Percentiles rank a stretch among this genome's conserved stretches.
These are phyloP conservation scores for Blastobotrys terrestris DNA, from an alignment of 805 yeast species.

Conservation along the genomic window DNA sequence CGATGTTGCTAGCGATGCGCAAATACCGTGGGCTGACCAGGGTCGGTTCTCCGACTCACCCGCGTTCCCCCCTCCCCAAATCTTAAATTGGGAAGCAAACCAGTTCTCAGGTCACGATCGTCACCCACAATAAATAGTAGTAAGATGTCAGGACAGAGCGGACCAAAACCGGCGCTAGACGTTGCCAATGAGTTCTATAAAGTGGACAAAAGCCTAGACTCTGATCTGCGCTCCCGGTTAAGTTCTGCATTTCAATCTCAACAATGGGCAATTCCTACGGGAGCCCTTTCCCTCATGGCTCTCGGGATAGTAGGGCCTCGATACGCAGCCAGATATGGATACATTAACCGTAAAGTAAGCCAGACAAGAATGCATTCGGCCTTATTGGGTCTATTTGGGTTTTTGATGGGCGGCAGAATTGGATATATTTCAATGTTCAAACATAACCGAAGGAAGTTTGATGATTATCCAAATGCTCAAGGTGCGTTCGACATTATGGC, in stretches of 20 bases:
- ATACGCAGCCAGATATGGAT: slow-evolving; percentile 9
- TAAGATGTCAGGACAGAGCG: background rate
- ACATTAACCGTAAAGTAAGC: slow-evolving; percentile 7
- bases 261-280: slow-evolving; percentile 10
- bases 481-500: slow-evolving; percentile 10
- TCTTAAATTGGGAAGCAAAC: background rate
- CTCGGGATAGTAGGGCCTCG: slow-evolving; percentile 15
- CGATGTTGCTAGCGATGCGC: no score
- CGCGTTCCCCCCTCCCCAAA: no score
- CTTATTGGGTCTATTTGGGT: slow-evolving; percentile 13
- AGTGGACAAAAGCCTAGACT: slow-evolving; percentile 10
- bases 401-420: slow-evolving; percentile 14
- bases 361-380: slow-evolving; percentile 13
- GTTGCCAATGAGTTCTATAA: slow-evolving; percentile 3
- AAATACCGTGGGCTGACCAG: no score
- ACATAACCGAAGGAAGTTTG: slow-evolving; percentile 6
- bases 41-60: no score
- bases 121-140: background rate
- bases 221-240: slow-evolving; percentile 11
- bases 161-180: background rate
- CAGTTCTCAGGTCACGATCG: background rate
- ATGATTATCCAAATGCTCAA: slow-evolving; percentile 7
- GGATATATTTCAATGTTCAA: slow-evolving; percentile 7
- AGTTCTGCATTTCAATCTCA: slow-evolving; percentile 11
- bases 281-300: slow-evolving; percentile 11